These are phyloP conservation scores for Trichomonas tenax DNA, from an alignment of 208 protist species.

Conservation along the genomic window DNA sequence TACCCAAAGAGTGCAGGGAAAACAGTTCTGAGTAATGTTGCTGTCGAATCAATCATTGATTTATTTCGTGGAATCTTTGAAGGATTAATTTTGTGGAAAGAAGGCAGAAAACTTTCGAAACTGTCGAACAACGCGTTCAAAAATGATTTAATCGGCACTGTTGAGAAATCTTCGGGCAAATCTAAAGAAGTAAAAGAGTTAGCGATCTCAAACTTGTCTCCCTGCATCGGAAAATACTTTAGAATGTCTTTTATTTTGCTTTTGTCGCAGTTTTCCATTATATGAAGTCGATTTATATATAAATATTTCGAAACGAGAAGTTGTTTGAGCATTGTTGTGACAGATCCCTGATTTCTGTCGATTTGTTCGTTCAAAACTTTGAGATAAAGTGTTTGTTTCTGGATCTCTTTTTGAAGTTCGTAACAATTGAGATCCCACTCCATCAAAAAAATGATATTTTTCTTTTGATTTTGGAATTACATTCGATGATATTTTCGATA, in stretches of 20 bases:
- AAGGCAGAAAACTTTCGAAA: neutral
- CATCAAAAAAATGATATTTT: no score
- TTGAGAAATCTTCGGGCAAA: constrained; percentile 3
- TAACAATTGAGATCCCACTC: neutral
- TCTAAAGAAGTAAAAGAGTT: neutral
- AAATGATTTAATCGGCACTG: neutral
- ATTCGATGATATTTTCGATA: no score
- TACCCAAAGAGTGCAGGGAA: constrained; percentile 13
- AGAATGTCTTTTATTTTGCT: neutral
- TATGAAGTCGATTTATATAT: neutral
- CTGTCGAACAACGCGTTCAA: neutral
- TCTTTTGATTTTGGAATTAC: no score
- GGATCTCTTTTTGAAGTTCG: neutral
- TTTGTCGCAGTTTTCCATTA: neutral
- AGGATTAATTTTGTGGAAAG: neutral
- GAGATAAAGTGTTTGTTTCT: neutral
- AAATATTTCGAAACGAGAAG: neutral
- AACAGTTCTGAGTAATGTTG: neutral
- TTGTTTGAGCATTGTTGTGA: neutral
- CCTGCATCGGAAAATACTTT: neutral
- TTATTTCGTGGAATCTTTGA: neutral
- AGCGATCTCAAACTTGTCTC: neutral
- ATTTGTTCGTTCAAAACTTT: neutral
- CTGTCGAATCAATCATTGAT: neutral
- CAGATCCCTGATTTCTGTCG: neutral